Evolutionary conservation across 495 filamentous ascomycete species (phyloP).

Genomic region (Parathielavia appendiculata): DNA sequence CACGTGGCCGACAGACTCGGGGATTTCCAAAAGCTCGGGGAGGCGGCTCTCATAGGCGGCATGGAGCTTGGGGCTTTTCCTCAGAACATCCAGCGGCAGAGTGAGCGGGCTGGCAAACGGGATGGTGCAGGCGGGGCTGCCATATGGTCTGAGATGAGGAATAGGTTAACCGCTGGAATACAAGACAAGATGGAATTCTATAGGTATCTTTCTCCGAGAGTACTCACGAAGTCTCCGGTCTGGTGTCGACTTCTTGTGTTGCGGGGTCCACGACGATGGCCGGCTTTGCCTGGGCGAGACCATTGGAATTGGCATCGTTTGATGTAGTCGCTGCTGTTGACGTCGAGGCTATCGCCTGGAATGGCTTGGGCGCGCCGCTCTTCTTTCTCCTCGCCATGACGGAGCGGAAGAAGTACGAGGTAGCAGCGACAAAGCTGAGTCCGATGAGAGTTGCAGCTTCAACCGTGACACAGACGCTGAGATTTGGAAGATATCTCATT

Average conservation of each 20-base stretch:
- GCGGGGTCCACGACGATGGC: conserved; percentile 9
- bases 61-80: conserved; percentile 32
- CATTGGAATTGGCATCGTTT: conserved; percentile 14
- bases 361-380: conserved; percentile 21
- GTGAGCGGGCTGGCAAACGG: conserved; percentile 32
- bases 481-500: conserved; percentile 25
- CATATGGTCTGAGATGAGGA: conserved; percentile 25
- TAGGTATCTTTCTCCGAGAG: no score
- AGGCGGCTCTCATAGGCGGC: conserved; percentile 29
- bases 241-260: conserved; percentile 22
- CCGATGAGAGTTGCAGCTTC: conserved; percentile 29
- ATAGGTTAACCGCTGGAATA: conserved; percentile 17
- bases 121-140: conserved; percentile 29
- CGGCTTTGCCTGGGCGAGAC: conserved; percentile 6
- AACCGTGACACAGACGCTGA: conserved; percentile 26
- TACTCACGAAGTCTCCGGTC: conserved; percentile 34
- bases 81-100: conserved; percentile 29
- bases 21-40: conserved; percentile 26
- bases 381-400: conserved; percentile 31
- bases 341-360: conserved; percentile 8
- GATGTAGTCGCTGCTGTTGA: conserved; percentile 4
- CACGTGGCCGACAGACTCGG: conserved; percentile 34
- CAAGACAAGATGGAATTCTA: no score
- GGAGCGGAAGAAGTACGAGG: conserved; percentile 19
- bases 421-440: conserved; percentile 24